These are phyloP conservation scores for Thalassiosira profunda DNA, from an alignment of 108 stramenopile genomes.

Conservation along the genomic window DNA sequence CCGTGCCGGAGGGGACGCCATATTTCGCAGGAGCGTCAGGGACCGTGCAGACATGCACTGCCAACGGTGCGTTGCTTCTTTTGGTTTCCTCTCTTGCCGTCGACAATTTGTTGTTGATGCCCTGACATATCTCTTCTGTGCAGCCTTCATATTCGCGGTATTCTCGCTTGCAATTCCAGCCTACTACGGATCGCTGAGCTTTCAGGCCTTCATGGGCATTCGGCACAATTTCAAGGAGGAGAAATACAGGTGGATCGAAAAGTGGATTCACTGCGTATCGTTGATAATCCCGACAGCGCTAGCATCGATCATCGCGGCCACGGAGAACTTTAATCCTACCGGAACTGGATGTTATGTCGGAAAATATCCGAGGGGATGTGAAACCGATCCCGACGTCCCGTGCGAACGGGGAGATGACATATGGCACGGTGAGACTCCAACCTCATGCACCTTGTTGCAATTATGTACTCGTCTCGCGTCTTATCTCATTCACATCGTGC, in stretches of 20 bases:
- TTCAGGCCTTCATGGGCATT: slow-evolving; percentile 18
- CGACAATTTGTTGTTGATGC: too few relatives aligned
- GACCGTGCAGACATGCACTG: slow-evolving; percentile 17
- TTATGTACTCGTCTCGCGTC: too few relatives aligned
- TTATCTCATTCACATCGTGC: too few relatives aligned
- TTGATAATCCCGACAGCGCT: too few relatives aligned
- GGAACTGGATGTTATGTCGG: not conserved
- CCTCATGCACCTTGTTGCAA: too few relatives aligned
- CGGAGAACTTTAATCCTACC: not conserved
- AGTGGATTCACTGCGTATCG: slow-evolving; percentile 26
- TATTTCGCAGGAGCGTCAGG: slow-evolving; percentile 24
- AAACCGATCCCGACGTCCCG: not conserved
- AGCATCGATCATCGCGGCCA: not conserved
- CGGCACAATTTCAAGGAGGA: slow-evolving; percentile 32
- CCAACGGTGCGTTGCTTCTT: slow-evolving; percentile 8
- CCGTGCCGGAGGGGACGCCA: slow-evolving; percentile 17
- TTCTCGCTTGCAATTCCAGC: slow-evolving; percentile 9
- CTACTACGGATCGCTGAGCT: slow-evolving; percentile 33
- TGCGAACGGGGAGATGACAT: slow-evolving; percentile 4
- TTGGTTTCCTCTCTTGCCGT: too few relatives aligned
- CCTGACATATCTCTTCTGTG: too few relatives aligned
- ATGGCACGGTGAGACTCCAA: too few relatives aligned
- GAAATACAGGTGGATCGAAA: slow-evolving; percentile 28
- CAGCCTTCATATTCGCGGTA: too few relatives aligned
- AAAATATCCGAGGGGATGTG: not conserved